Conservation (phyloP, 495 filamentous ascomycete species). For the Neurospora cerealis region DNA sequence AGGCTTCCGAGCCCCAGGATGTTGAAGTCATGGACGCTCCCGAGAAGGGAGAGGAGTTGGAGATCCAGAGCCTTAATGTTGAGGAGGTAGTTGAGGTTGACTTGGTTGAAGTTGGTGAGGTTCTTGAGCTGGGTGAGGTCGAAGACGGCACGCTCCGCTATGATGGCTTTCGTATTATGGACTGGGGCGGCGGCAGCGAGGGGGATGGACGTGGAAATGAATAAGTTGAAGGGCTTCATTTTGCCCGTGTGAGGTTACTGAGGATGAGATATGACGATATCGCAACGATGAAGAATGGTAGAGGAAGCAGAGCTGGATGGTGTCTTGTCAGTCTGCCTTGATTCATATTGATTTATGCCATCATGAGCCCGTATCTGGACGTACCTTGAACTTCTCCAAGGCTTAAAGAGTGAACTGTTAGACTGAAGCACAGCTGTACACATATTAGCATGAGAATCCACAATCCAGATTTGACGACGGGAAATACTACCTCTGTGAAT, state of each 20-base stretch:
- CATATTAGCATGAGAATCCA: not conserved
- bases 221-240: slow-evolving; percentile 35
- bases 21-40: slow-evolving; percentile 33
- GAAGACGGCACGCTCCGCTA: slow-evolving; percentile 21
- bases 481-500: slow-evolving; percentile 36
- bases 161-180: slow-evolving; percentile 11
- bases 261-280: not conserved
- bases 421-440: not conserved
- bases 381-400: not conserved
- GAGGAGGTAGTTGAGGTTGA: slow-evolving; percentile 37
- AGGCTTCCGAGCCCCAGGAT: slow-evolving; percentile 27
- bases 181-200: slow-evolving; percentile 29
- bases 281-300: not conserved
- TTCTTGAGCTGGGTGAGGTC: slow-evolving; percentile 31
- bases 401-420: not conserved
- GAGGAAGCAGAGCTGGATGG: not conserved
- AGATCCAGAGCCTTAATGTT: slow-evolving; percentile 35
- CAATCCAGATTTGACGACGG: not conserved
- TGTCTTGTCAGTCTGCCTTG: not conserved
- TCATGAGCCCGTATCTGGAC: not conserved
- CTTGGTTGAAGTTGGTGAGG: slow-evolving; percentile 27
- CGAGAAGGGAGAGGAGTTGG: slow-evolving; percentile 28
- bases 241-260: slow-evolving; percentile 21
- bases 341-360: not conserved
- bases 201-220: slow-evolving; percentile 31